Evolutionary conservation across 208 protist genomes (phyloP), one percentile per base, ranked within the genome.

Genomic region (Leishmania mexicana): DNA sequence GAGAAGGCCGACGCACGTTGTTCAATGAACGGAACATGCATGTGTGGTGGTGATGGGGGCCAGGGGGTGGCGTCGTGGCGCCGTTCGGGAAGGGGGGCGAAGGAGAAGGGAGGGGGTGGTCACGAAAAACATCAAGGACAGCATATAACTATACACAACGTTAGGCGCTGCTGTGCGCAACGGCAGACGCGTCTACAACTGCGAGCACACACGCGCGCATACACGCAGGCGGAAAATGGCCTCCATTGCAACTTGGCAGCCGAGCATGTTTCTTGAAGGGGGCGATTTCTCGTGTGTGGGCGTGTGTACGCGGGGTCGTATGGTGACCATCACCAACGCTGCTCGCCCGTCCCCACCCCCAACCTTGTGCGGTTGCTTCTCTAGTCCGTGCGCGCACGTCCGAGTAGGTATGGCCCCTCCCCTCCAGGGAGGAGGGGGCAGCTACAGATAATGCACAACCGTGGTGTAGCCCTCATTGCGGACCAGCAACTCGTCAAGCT

Each of bases 401-500:
- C 31, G 31, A 31, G 31, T 3, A 68, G 7, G 31, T 15, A 68
- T 31, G 19, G 13, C 62, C 28, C 5, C 31, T 31, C 28, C 5
- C 31, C 62, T 68, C 31, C 58, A 68, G 8, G 11, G 3, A 40
- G 40, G 5, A 11, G 24, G 54, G 54, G 83, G 10, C 13, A 13
- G 17, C 51, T 76, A 93, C 47, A 92, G 40, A 73, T 91, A 90
- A 19, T 92, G 79, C 42, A 94, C 76, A 1, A 83, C 85, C 1
- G 89, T 81, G 42, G 85, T 87, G 76, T 57, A 90, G 40, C 90
- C 88, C 71, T 92, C 83, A 35, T 85, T 68, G 57, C 76, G 67
- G 24, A 92, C 17, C 2, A 89, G 86, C 38, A 92, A 70, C 11
- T 84, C 81, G 78, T 91, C 87, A 35, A 92, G 58, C 45, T 85